Percentiles rank a stretch among this genome's conserved stretches.
Evolutionary conservation across 208 protist genomes (phyloP).

Genomic region (Leishmania amazonensis): DNA sequence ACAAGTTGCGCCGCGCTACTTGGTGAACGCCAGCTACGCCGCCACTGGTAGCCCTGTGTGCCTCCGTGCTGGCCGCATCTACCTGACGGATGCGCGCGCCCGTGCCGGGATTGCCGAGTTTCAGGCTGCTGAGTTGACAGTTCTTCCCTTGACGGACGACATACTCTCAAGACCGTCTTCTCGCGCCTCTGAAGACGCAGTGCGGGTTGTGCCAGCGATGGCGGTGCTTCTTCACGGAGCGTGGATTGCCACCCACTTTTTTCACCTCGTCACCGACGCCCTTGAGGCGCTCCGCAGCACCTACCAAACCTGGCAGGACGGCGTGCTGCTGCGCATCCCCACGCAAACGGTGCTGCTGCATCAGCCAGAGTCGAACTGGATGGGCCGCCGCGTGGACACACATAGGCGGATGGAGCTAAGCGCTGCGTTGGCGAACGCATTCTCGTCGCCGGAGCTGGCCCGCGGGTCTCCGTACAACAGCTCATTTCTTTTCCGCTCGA

Average conservation of each 20-base stretch:
- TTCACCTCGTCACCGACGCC: constrained; percentile 35
- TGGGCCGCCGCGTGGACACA: constrained; percentile 20
- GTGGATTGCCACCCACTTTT: constrained; percentile 35
- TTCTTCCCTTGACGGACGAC: constrained; percentile 17
- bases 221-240: constrained; percentile 19
- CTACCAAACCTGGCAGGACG: constrained; percentile 21
- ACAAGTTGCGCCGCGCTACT: background rate
- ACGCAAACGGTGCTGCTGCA: constrained; percentile 34
- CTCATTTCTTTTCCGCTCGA: constrained; percentile 27
- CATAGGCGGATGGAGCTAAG: constrained; percentile 26
- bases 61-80: constrained; percentile 15
- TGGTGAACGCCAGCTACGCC: constrained; percentile 21
- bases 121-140: constrained; percentile 4
- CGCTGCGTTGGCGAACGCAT: constrained; percentile 30
- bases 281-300: constrained; percentile 27
- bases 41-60: constrained; percentile 25
- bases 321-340: constrained; percentile 24
- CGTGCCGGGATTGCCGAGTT: constrained; percentile 17
- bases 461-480: constrained; percentile 27
- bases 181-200: background rate
- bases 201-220: constrained; percentile 28
- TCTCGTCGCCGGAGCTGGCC: constrained; percentile 26
- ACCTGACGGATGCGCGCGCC: constrained; percentile 18
- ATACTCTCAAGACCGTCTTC: background rate
- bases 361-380: constrained; percentile 19